Evolutionary conservation across 257 asterid genomes (phyloP).

Genomic region (Leptodermis oblonga): DNA sequence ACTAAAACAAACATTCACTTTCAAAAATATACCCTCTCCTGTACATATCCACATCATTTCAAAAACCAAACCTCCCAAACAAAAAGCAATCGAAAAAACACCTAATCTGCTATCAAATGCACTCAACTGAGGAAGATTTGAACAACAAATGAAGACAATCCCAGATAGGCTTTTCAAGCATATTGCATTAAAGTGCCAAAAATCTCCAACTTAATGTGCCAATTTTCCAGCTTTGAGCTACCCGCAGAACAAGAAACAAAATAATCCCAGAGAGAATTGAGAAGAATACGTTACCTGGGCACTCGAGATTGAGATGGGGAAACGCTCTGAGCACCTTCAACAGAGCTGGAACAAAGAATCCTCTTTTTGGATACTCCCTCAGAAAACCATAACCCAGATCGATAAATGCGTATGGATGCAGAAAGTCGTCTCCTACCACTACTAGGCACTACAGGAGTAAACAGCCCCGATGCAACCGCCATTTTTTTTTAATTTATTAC

Average conservation of each 20-base stretch:
- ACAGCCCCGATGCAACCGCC: conserved; percentile 67
- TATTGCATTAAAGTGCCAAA: conserved; percentile 12
- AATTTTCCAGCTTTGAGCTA: neutral
- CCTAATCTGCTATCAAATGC: neutral
- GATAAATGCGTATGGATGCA: conserved; percentile 41
- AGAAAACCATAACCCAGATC: conserved; percentile 50
- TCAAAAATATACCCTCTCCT: neutral
- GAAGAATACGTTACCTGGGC: conserved; percentile 41
- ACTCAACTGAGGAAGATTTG: neutral
- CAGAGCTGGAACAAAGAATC: conserved; percentile 48
- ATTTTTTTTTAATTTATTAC: conserved; percentile 30
- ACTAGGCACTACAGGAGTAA: conserved; percentile 43
- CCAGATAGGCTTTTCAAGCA: neutral
- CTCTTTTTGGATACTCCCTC: conserved; percentile 34
- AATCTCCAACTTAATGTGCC: neutral
- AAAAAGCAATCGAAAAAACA: neutral
- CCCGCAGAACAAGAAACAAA: neutral
- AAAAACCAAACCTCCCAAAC: neutral
- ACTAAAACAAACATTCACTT: neutral
- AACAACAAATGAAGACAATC: neutral
- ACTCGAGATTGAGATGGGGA: conserved; percentile 52
- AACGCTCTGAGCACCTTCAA: conserved; percentile 63
- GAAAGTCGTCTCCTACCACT: conserved; percentile 36
- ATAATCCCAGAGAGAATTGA: neutral
- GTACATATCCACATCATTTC: neutral